phyloP scores from a whole-genome alignment of 73 alveolate genomes.

The Blepharisma stoltei region DNA sequence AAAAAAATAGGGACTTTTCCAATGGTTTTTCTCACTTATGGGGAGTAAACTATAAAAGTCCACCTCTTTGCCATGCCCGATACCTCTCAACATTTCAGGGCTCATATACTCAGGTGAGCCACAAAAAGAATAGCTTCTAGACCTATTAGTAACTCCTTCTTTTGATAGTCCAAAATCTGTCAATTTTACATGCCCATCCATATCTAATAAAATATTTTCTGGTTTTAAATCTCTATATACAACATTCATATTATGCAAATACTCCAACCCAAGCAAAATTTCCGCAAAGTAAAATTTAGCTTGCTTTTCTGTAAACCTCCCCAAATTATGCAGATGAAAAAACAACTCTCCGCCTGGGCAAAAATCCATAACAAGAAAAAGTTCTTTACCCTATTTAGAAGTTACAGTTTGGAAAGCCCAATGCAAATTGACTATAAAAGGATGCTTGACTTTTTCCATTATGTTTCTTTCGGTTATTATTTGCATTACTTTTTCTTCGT shows the following conservation, averaged over 20 bases:
- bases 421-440: slow-evolving; percentile 68
- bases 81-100: slow-evolving; percentile 92
- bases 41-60: slow-evolving; percentile 91
- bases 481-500: slow-evolving; percentile 24
- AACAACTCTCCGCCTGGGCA: slow-evolving; percentile 88
- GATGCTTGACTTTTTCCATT: slow-evolving; percentile 58
- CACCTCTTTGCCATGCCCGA: slow-evolving; percentile 78
- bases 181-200: slow-evolving; percentile 78
- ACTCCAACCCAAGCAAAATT: slow-evolving; percentile 63
- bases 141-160: slow-evolving; percentile 51
- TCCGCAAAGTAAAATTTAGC: slow-evolving; percentile 72
- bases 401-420: slow-evolving; percentile 77
- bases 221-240: slow-evolving; percentile 85
- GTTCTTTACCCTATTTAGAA: slow-evolving; percentile 43
- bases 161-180: slow-evolving; percentile 93
- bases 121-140: slow-evolving; percentile 74
- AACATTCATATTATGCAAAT: slow-evolving; percentile 58
- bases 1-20: too few species aligned
- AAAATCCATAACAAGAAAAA: slow-evolving; percentile 59
- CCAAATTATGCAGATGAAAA: slow-evolving; percentile 61
- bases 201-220: slow-evolving; percentile 86
- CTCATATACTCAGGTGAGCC: slow-evolving; percentile 95
- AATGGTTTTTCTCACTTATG: too few species aligned
- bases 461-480: slow-evolving; percentile 52
- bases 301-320: slow-evolving; percentile 70